A percentile compares a stretch with the other conserved stretches of the same genome.
Evolutionary conservation across 148 eudicot genomes (phyloP).

Genomic region (Cornus controversa): DNA sequence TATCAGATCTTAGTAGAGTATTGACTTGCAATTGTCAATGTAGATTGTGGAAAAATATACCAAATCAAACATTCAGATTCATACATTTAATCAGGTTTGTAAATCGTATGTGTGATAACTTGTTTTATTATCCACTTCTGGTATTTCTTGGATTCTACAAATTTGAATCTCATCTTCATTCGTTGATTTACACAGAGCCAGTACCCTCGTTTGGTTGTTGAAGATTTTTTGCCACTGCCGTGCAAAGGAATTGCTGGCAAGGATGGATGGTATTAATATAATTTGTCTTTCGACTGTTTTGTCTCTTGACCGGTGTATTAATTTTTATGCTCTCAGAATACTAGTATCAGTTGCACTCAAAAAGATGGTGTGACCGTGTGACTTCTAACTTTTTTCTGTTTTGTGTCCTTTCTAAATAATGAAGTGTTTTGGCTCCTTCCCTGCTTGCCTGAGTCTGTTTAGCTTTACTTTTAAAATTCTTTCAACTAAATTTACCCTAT

Average conservation of each 20-base stretch:
- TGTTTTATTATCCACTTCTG: background rate
- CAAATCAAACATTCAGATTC: slow-evolving; percentile 70
- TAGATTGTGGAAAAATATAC: slow-evolving; percentile 90
- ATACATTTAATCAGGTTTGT: slow-evolving; percentile 93
- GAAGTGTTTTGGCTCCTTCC: background rate
- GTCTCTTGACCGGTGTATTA: slow-evolving; percentile 2
- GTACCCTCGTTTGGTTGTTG: slow-evolving; percentile 87
- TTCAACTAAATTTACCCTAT: background rate
- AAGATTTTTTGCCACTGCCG: slow-evolving; percentile 78
- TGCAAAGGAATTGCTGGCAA: slow-evolving; percentile 74
- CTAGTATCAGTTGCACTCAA: background rate
- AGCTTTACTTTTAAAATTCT: no score
- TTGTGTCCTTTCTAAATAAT: background rate
- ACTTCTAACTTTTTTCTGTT: background rate
- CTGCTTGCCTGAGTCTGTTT: background rate
- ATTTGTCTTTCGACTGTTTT: background rate
- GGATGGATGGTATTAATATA: slow-evolving; percentile 76
- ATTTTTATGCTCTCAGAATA: background rate
- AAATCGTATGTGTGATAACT: background rate
- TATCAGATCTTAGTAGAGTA: slow-evolving; percentile 2
- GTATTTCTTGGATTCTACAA: background rate
- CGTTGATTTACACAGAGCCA: slow-evolving; percentile 60
- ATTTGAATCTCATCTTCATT: slow-evolving; percentile 14
- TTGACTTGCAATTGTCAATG: slow-evolving; percentile 20
- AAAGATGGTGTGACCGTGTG: background rate